phyloP scores from a whole-genome alignment of 129 eudicot genomes.

The Tagetes patula region DNA sequence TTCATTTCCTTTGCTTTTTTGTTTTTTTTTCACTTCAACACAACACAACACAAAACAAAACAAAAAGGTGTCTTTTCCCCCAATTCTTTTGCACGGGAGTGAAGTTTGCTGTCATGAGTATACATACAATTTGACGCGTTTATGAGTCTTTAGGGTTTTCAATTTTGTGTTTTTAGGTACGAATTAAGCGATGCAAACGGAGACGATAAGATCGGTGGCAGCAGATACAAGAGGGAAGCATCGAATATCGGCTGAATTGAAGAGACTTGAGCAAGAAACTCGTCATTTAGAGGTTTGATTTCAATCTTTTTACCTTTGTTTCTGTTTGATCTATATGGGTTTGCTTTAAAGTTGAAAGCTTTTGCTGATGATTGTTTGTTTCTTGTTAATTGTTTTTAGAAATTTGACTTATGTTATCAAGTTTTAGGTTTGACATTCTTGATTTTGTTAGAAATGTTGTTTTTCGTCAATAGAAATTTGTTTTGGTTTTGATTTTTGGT shows the following conservation, averaged over 20 bases:
- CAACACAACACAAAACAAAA: conserved; percentile 20
- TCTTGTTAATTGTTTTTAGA: not conserved
- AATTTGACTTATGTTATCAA: not conserved
- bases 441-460: not conserved
- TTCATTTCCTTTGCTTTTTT: not conserved
- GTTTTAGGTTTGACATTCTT: conserved; percentile 14
- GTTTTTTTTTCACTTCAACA: conserved; percentile 15
- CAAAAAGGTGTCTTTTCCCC: conserved; percentile 27
- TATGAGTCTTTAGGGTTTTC: conserved; percentile 32
- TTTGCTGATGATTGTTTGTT: conserved; percentile 10
- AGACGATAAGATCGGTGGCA: conserved; percentile 42
- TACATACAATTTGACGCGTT: conserved; percentile 14
- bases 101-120: conserved; percentile 24
- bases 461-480: not conserved
- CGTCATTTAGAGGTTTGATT: conserved; percentile 61
- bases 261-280: conserved; percentile 81
- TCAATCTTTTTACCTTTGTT: not conserved
- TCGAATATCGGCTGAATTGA: conserved; percentile 75
- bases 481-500: not conserved
- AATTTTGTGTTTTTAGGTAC: conserved; percentile 22
- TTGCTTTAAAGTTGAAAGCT: conserved; percentile 15
- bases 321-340: not conserved
- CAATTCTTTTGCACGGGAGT: conserved; percentile 22
- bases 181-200: conserved; percentile 46
- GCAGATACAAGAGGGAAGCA: conserved; percentile 76